Evolutionary conservation across 345 rosid species (phyloP).

Genomic region (Eucalyptus regnans): DNA sequence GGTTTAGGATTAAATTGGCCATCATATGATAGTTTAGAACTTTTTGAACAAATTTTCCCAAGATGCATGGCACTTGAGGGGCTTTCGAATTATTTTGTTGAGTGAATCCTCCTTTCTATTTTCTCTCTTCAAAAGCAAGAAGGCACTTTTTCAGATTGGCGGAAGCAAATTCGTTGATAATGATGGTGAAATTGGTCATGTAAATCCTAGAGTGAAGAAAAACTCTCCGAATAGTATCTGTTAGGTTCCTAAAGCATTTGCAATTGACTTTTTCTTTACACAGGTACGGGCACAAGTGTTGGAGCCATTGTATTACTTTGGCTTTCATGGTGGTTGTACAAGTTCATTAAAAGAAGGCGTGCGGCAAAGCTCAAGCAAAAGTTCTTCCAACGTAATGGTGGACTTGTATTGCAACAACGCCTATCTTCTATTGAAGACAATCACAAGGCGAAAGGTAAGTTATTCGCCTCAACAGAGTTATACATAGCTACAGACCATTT

Average conservation of each 20-base stretch:
- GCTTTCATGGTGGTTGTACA: neutral
- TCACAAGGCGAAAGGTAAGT: neutral
- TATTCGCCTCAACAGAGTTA: neutral
- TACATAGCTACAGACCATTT: neutral
- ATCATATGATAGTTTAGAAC: rapidly evolving
- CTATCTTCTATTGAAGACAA: neutral
- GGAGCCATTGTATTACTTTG: neutral
- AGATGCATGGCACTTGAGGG: no score
- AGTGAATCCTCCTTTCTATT: no score
- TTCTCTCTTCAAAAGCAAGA: no score
- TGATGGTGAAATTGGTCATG: neutral
- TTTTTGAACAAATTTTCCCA: rapidly evolving
- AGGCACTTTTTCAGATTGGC: neutral
- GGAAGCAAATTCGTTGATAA: neutral
- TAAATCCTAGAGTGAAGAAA: neutral
- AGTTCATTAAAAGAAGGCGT: neutral
- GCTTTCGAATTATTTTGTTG: no score
- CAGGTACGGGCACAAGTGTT: neutral
- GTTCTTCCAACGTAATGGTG: neutral
- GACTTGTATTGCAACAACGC: neutral
- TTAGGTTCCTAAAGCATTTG: neutral
- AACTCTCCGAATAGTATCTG: neutral
- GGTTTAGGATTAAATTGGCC: no score
- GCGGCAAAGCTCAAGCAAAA: neutral
- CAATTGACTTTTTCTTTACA: neutral